These are phyloP conservation scores for Apiotrichum laibachii DNA, from an alignment of 1,284 basidiomycete species.

Conservation along the genomic window DNA sequence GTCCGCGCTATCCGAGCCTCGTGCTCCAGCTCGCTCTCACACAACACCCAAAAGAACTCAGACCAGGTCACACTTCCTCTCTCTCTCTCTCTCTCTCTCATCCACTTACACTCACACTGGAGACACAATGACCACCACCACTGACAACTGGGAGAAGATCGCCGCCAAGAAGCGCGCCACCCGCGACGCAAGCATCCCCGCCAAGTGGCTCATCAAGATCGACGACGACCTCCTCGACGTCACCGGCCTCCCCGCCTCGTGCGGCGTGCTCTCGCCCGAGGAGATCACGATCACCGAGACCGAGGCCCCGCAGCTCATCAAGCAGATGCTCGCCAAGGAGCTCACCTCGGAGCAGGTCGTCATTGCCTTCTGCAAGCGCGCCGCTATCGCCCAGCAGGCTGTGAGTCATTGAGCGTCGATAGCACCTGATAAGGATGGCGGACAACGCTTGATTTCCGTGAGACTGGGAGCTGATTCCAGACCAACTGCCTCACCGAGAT, in stretches of 20 bases:
- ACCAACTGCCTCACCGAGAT: constrained; percentile 54
- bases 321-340: constrained; percentile 28
- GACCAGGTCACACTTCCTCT: too few relatives aligned
- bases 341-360: constrained; percentile 34
- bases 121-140: constrained; percentile 12
- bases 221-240: constrained; percentile 55
- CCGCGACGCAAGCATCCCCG: constrained; percentile 61
- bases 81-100: background rate
- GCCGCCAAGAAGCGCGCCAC: constrained; percentile 57
- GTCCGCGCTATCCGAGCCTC: too few relatives aligned
- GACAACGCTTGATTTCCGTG: background rate
- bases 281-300: constrained; percentile 68
- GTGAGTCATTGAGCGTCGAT: constrained; percentile 54
- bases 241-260: constrained; percentile 58
- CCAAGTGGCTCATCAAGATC: constrained; percentile 58
- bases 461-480: constrained; percentile 17
- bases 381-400: constrained; percentile 74
- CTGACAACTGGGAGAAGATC: constrained; percentile 56
- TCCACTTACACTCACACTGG: background rate
- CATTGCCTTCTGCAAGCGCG: constrained; percentile 69
- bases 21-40: too few relatives aligned
- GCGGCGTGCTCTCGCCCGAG: constrained; percentile 59
- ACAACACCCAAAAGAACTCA: too few relatives aligned
- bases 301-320: constrained; percentile 34
- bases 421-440: background rate